Conservation (phyloP, 2,329 filamentous ascomycete genomes). For the Piedraia hortae region DNA sequence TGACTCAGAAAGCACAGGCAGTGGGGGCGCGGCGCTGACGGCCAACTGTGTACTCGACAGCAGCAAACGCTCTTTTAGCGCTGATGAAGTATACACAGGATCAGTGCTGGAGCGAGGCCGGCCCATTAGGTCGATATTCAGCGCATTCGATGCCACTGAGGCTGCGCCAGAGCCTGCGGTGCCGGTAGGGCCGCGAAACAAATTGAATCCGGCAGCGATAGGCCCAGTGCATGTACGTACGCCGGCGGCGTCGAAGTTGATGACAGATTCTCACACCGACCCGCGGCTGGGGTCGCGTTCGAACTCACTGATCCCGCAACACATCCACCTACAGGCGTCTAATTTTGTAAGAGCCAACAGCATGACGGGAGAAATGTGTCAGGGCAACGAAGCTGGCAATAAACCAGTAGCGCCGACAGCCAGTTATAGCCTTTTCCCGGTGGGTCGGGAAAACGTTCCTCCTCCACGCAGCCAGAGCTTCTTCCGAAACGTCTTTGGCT, state of each 20-base stretch:
- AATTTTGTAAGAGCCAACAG: conserved; percentile 22
- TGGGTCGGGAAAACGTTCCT: conserved; percentile 4
- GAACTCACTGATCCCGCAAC: conserved; percentile 14
- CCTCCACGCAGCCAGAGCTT: conserved; percentile 36
- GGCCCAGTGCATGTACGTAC: conserved; percentile 12
- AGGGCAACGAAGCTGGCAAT: background rate
- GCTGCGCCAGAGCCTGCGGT: conserved; percentile 69
- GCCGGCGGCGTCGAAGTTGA: too few species aligned
- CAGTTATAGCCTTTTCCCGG: too few species aligned
- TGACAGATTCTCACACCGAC: conserved; percentile 10
- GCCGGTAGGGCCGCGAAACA: conserved; percentile 44
- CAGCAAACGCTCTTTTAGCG: conserved; percentile 37
- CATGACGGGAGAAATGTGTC: conserved; percentile 12
- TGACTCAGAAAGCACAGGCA: conserved; percentile 5
- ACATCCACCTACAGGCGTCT: conserved; percentile 20
- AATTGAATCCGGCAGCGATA: conserved; percentile 14
- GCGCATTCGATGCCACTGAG: conserved; percentile 27
- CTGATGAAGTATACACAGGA: conserved; percentile 46
- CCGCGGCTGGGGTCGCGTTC: too few species aligned
- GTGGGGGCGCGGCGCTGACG: conserved; percentile 24
- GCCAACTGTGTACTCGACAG: conserved; percentile 28
- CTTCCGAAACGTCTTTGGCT: conserved; percentile 71
- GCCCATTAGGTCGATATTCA: conserved; percentile 18
- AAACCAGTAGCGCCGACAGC: conserved; percentile 1
- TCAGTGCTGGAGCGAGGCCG: conserved; percentile 19